Evolutionary conservation across 2,329 filamentous ascomycete genomes (phyloP), one percentile per base, ranked within the genome.

Genomic region (Aschersonia sp.): DNA sequence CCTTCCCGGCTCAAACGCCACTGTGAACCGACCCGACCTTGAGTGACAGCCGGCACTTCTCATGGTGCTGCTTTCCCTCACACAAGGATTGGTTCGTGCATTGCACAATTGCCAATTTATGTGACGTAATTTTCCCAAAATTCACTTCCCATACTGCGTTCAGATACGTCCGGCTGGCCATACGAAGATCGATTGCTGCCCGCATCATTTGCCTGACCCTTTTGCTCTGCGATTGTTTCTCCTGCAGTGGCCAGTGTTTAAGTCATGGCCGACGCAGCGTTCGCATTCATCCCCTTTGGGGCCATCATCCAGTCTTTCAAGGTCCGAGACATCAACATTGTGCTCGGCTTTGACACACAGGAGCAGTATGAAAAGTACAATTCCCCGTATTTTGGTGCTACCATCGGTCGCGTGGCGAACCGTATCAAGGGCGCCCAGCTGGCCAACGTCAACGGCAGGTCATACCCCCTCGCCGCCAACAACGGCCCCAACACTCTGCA

Each of bases 391-490:
- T 97, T 95, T 61, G 90, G 92, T 53, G 89, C 90, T 63, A 97
- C 87, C 43, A 95, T 97, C 62, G 92, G 92, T 48, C 85, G 80
- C 47, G 71, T 81, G 22, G 79, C 88, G 51, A 97, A 97, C 69
- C 83, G 90, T 49, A 79, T 95, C 61, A 76, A 78, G 49, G 71
- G 75, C 58, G 87, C 81, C 30, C 73, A 78, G 55, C 80, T 96
- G 61, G 68, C 81, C 54, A 72, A 72, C 46, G 67, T 96, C 56
- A 95, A 95, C 64, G 71, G 71, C 52, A 75, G 78, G 58, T 69
- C 74, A 4, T 92, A 94, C 64, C 57, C 72, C 12, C 73, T 97
- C 42, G 73, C 76, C 6, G 75, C 76, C 50, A 96, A 95, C 67
- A 79, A 96, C 60, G 83, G 79, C 0, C 72, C 75, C 40, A 92